Conservation (phyloP, 345 rosid species). For the Hibiscus syriacus region DNA sequence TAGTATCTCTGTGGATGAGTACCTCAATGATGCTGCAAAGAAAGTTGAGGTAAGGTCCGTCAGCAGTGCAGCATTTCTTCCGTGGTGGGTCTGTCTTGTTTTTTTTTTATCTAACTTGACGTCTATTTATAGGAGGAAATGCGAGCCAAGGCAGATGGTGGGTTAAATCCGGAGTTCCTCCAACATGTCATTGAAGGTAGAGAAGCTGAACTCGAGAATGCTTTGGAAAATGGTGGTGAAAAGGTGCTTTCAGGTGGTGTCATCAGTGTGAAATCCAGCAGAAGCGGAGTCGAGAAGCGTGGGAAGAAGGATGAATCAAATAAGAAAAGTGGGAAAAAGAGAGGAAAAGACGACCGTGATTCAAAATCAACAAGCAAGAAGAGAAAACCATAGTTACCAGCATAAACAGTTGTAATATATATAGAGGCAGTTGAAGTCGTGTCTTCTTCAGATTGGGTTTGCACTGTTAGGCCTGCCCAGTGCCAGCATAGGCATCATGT, state of each 20-base stretch:
- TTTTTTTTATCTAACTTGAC: neutral
- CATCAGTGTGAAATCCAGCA: slow-evolving; percentile 54
- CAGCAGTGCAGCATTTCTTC: neutral
- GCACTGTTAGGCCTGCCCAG: neutral
- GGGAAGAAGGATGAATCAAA: slow-evolving; percentile 35
- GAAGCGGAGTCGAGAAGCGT: slow-evolving; percentile 30
- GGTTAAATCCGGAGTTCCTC: slow-evolving; percentile 53
- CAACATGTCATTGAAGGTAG: slow-evolving; percentile 53
- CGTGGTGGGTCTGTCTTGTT: neutral
- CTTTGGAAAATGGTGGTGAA: slow-evolving; percentile 47
- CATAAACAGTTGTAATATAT: neutral
- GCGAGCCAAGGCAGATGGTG: slow-evolving; percentile 49
- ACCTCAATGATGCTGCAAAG: slow-evolving; percentile 73
- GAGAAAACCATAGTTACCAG: slow-evolving; percentile 29
- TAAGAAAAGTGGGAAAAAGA: slow-evolving; percentile 38
- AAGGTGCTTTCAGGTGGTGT: slow-evolving; percentile 54
- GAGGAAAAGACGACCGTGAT: slow-evolving; percentile 37
- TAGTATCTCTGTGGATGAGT: slow-evolving; percentile 71
- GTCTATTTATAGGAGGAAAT: slow-evolving; percentile 45
- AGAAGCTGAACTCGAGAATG: slow-evolving; percentile 61
- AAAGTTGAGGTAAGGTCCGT: slow-evolving; percentile 59
- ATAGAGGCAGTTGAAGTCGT: neutral
- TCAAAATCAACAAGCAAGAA: slow-evolving; percentile 49
- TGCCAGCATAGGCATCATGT: neutral
- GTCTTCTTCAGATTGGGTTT: neutral